Evolutionary conservation across 2,329 filamentous ascomycete genomes (phyloP).

Genomic region (Fusarium camptoceras): DNA sequence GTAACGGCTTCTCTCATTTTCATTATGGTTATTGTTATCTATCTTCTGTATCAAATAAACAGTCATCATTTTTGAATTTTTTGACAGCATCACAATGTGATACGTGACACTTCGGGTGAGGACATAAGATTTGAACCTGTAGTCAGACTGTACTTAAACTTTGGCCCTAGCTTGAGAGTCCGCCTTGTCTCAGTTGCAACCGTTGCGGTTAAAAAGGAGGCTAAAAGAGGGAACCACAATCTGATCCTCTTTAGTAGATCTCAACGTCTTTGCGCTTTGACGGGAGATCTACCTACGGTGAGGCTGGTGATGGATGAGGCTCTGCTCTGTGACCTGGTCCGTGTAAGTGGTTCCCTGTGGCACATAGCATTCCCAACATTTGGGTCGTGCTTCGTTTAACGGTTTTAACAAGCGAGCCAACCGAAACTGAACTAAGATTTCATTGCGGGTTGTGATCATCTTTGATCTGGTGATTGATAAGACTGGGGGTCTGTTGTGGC

Average conservation of each 20-base stretch:
- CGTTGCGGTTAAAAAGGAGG: background rate
- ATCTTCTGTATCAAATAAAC: conserved; percentile 16
- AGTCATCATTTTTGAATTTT: conserved; percentile 28
- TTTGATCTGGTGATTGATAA: background rate
- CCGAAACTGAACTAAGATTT: background rate
- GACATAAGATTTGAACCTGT: background rate
- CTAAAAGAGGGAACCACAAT: background rate
- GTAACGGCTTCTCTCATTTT: conserved; percentile 21
- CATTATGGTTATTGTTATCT: background rate
- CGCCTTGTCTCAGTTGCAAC: conserved; percentile 10
- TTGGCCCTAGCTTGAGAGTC: background rate
- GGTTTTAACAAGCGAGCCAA: conserved; percentile 16
- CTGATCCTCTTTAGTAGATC: conserved; percentile 2
- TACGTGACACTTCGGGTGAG: conserved; percentile 23
- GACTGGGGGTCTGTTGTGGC: background rate
- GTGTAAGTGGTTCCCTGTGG: conserved; percentile 9
- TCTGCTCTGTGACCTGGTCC: background rate
- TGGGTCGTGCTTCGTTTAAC: conserved; percentile 24
- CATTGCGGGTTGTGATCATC: background rate
- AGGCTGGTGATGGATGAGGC: conserved; percentile 25
- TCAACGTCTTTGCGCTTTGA: conserved; percentile 18
- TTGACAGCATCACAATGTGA: conserved; percentile 15
- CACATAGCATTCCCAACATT: conserved; percentile 1
- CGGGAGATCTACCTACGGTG: conserved; percentile 20
- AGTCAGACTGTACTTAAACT: background rate